Evolutionary conservation across 768 basidiomycete species (phyloP).

Genomic region (Termitomyces sp.): DNA sequence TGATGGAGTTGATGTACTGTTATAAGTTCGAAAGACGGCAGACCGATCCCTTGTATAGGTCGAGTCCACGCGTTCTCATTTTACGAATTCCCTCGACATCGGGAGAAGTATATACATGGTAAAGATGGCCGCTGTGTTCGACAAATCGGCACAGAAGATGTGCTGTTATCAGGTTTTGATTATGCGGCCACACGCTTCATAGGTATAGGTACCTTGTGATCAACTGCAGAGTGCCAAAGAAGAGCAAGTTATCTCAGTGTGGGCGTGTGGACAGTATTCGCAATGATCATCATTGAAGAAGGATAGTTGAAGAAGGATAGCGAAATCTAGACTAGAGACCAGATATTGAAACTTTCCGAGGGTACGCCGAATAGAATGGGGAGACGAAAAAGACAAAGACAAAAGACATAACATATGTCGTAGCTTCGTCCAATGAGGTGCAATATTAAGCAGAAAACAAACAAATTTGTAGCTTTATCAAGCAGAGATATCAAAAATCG

Average conservation of each 20-base stretch:
- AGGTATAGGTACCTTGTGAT: slow-evolving; percentile 4
- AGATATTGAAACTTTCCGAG: background rate
- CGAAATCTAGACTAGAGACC: slow-evolving; percentile 6
- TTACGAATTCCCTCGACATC: background rate
- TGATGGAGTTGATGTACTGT: background rate
- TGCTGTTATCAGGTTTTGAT: background rate
- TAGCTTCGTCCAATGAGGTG: no score
- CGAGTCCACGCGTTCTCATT: background rate
- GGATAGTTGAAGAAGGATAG: background rate
- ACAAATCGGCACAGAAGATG: background rate
- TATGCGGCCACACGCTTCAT: background rate
- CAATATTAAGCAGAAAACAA: background rate
- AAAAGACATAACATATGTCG: background rate
- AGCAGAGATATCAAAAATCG: background rate
- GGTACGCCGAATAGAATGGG: background rate
- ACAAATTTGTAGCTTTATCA: background rate
- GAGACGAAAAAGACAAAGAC: background rate
- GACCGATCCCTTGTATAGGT: background rate
- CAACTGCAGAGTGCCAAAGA: background rate
- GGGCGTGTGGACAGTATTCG: background rate
- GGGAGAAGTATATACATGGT: background rate
- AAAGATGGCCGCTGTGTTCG: background rate
- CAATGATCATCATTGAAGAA: slow-evolving; percentile 1
- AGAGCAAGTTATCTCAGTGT: background rate
- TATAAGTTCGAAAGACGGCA: background rate